Evolutionary conservation across 2,329 filamentous ascomycete genomes (phyloP).

Genomic region (Taxawa tesnikishii): DNA sequence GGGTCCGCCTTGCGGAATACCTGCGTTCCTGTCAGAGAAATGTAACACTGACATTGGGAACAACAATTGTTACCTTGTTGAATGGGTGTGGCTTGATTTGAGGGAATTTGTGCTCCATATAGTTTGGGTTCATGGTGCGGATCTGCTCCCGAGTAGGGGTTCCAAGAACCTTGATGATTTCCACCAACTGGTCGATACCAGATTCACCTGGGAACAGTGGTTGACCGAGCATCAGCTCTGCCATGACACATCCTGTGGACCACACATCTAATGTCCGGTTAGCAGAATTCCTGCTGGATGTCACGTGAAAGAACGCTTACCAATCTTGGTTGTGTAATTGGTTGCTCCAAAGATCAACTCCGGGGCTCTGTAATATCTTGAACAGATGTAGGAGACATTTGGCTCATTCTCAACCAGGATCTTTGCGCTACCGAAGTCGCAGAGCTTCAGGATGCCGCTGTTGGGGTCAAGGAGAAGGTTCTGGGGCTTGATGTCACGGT

Average conservation of each 20-base stretch:
- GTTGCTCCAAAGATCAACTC: slow-evolving; percentile 98
- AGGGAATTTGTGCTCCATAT: slow-evolving; percentile 99
- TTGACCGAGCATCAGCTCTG: slow-evolving; percentile 96
- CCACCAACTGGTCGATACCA: slow-evolving; percentile 93
- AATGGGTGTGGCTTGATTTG: slow-evolving; percentile 99
- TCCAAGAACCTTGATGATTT: slow-evolving; percentile 98
- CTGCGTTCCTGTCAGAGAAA: slow-evolving; percentile 22
- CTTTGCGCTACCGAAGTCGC: slow-evolving; percentile 98
- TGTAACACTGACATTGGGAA: slow-evolving; percentile 1
- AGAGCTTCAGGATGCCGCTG: slow-evolving; percentile 88
- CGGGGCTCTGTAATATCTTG: slow-evolving; percentile 93
- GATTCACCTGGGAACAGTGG: slow-evolving; percentile 97
- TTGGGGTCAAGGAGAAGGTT: slow-evolving; percentile 88
- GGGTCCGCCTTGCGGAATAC: slow-evolving; percentile 94
- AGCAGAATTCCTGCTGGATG: too few relatives aligned
- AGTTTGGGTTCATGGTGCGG: slow-evolving; percentile 99
- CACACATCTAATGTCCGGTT: slow-evolving; percentile 73
- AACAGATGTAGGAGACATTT: slow-evolving; percentile 99
- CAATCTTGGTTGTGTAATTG: slow-evolving; percentile 99
- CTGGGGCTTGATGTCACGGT: slow-evolving; percentile 98
- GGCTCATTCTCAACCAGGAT: slow-evolving; percentile 98
- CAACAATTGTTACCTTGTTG: slow-evolving; percentile 67
- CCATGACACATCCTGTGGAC: slow-evolving; percentile 99
- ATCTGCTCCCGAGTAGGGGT: slow-evolving; percentile 97
- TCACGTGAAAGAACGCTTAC: slow-evolving; percentile 47